Evolutionary conservation across 1,284 basidiomycete genomes (phyloP).

Genomic region (Cryptococcus jaspeensis): DNA sequence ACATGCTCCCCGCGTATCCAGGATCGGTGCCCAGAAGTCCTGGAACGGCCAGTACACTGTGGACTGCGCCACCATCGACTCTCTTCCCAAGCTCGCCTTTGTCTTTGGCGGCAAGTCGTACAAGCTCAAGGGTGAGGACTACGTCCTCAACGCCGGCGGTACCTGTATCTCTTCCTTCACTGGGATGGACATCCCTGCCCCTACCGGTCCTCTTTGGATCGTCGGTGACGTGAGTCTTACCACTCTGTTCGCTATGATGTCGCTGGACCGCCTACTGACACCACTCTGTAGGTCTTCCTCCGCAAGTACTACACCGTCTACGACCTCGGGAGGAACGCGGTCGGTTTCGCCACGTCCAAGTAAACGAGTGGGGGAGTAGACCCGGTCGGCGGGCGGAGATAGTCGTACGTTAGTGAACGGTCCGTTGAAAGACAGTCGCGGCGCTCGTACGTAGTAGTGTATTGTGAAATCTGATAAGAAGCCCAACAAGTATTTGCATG

Average conservation of each 20-base stretch:
- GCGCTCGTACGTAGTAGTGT: background rate
- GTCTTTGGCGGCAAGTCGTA: conserved; percentile 78
- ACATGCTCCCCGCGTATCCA: conserved; percentile 20
- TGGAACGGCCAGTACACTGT: conserved; percentile 95
- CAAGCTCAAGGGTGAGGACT: conserved; percentile 78
- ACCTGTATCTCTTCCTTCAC: conserved; percentile 95
- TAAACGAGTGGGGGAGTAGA: conserved; percentile 13
- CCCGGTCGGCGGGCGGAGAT: no score
- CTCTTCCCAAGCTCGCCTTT: conserved; percentile 84
- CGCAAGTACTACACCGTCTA: conserved; percentile 93
- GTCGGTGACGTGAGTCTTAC: conserved; percentile 63
- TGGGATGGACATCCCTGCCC: conserved; percentile 86
- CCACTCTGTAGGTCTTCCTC: conserved; percentile 60
- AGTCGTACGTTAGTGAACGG: background rate
- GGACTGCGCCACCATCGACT: conserved; percentile 80
- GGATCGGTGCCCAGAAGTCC: conserved; percentile 82
- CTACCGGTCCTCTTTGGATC: conserved; percentile 87
- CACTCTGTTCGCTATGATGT: background rate
- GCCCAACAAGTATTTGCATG: background rate
- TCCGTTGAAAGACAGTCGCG: background rate
- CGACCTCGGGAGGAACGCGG: conserved; percentile 65
- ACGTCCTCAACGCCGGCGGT: conserved; percentile 82
- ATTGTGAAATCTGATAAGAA: background rate
- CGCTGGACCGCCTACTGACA: background rate
- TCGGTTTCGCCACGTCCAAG: conserved; percentile 44